Evolutionary conservation across 108 stramenopile species (phyloP).

Genomic region (Discostella pseudostelligera): DNA sequence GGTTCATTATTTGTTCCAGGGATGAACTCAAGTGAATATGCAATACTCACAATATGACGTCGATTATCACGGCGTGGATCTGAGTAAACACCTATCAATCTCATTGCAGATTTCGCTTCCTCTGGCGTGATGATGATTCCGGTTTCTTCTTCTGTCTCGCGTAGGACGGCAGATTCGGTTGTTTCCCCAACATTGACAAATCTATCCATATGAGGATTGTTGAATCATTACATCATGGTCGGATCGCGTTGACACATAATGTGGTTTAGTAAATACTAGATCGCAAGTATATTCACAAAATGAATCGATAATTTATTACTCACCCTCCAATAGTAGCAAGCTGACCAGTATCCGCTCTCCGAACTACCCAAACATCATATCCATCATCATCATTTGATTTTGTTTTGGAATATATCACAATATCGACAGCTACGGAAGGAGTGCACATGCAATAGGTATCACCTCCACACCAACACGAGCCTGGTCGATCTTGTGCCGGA

Average conservation of each 20-base stretch:
- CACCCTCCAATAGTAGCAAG: slow-evolving; percentile 82
- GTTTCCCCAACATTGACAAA: slow-evolving; percentile 82
- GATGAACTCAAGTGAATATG: slow-evolving; percentile 54
- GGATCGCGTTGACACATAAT: too few species aligned
- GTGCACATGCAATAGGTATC: slow-evolving; percentile 87
- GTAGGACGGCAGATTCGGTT: slow-evolving; percentile 59
- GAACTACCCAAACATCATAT: slow-evolving; percentile 70
- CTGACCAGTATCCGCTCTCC: slow-evolving; percentile 75
- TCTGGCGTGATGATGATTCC: slow-evolving; percentile 46
- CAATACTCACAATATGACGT: slow-evolving; percentile 58
- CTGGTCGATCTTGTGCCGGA: slow-evolving; percentile 43
- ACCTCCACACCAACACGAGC: slow-evolving; percentile 77
- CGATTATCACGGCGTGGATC: slow-evolving; percentile 86
- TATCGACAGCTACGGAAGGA: slow-evolving; percentile 82
- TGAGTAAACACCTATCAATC: slow-evolving; percentile 74
- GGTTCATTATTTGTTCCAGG: slow-evolving; percentile 39
- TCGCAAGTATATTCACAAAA: not conserved
- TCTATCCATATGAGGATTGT: slow-evolving; percentile 11
- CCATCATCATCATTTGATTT: not conserved
- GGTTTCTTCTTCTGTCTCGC: slow-evolving; percentile 85
- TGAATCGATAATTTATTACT: slow-evolving; percentile 9
- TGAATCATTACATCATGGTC: not conserved
- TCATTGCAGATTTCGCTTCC: slow-evolving; percentile 32
- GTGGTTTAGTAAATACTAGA: not conserved
- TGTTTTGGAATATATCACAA: slow-evolving; percentile 56